These are phyloP conservation scores for Pseudogymnoascus sp. DNA, from an alignment of 2,329 filamentous ascomycete genomes.

Conservation along the genomic window DNA sequence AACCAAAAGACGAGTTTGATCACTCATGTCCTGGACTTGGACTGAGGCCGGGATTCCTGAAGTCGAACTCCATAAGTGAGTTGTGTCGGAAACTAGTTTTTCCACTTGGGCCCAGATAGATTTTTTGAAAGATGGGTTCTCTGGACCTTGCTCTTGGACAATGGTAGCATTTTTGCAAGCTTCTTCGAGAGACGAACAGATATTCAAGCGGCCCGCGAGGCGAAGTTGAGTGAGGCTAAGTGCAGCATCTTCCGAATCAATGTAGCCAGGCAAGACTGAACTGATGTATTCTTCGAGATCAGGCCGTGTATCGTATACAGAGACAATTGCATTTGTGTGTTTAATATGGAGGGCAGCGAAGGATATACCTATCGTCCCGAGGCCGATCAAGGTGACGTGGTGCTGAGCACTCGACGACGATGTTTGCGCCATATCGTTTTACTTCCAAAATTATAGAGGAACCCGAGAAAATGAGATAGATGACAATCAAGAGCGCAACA, in stretches of 20 bases:
- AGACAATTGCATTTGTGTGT: conserved; percentile 29
- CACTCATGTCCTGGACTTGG: conserved; percentile 38
- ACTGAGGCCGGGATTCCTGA: conserved; percentile 48
- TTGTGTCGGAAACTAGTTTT: conserved; percentile 33
- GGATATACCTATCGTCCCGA: conserved; percentile 47
- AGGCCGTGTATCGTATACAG: conserved; percentile 43
- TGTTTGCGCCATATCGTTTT: neutral
- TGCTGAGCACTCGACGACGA: neutral
- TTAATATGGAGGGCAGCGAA: conserved; percentile 47
- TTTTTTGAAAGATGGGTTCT: conserved; percentile 44
- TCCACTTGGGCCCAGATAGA: conserved; percentile 46
- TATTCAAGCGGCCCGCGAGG: conserved; percentile 27
- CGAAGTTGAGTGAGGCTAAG: conserved; percentile 17
- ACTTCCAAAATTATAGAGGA: neutral
- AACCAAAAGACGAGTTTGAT: conserved; percentile 39
- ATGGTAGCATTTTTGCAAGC: conserved; percentile 43
- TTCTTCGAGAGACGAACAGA: conserved; percentile 31
- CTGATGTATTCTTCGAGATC: conserved; percentile 40
- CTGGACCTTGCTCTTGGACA: conserved; percentile 54
- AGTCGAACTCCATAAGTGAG: conserved; percentile 51
- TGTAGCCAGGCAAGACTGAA: conserved; percentile 32
- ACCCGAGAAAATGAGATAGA: neutral
- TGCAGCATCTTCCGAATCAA: neutral
- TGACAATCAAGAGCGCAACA: neutral
- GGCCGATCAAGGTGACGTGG: conserved; percentile 31